Base-by-base conservation (phyloP, 176 grass and related monocot genomes). In the Poa pratensis region DNA sequence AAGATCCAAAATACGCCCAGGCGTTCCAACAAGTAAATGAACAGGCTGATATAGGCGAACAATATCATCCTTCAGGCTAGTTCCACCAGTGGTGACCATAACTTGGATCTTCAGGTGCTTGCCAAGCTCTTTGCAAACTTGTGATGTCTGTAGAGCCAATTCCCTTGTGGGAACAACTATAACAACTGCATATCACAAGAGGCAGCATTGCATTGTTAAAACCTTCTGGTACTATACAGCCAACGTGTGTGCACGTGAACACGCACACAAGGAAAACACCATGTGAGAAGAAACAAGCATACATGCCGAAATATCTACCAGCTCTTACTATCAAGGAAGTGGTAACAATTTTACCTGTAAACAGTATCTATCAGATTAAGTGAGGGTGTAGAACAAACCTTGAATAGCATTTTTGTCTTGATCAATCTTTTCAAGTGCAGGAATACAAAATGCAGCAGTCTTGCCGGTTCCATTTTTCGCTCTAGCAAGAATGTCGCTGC, bases 391-490 rank as follows among this genome's bases (percentile, higher is more conserved):
- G 53, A 69, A 69, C 34, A 86, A 73, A 98, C 96, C 93, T 94
- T 98, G 96, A 92, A 98, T 95, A 85, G 17, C 93, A 85, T 98
- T 95, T 86, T 90, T 91, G 35, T 98, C 96, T 85, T 87, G 93
- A 78, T 98, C 96, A 85, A 98, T 93, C 86, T 95, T 98, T 90
- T 98, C 96, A 19, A 98, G 87, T 19, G 93, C 96, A 85, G 93
- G 95, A 71, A 98, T 98, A 85, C 96, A 95, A 84, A 95, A 98
- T 49, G 93, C 96, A 81, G 93, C 96, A 45, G 96, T 98, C 58
- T 98, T 98, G 32, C 96, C 96, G 27, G 93, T 94, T 62, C 95
- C 95, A 85, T 98, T 98, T 85, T 98, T 98, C n/a, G 95, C 95
- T 90, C 95, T 93, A 1, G 96, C 96, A 83, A 98, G 93, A 92